Evolutionary conservation across 495 filamentous ascomycete genomes (phyloP).

Genomic region (Aspergillus ellipticus): DNA sequence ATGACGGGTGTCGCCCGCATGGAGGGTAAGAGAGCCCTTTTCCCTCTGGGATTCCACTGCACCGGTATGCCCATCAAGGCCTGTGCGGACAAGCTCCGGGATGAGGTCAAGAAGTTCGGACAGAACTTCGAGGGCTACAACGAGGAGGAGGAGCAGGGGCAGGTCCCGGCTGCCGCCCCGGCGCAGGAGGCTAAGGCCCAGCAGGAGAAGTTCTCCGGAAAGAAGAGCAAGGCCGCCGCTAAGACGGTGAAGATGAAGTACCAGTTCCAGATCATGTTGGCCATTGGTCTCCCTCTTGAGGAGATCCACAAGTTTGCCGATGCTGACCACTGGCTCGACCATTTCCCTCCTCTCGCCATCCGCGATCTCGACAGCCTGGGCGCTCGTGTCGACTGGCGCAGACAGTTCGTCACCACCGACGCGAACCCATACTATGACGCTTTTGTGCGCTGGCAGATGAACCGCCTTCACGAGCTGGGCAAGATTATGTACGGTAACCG

Average conservation of each 20-base stretch:
- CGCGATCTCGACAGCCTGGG: conserved; percentile 81
- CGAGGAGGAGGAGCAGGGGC: conserved; percentile 50
- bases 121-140: conserved; percentile 75
- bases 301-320: conserved; percentile 93
- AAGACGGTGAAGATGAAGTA: conserved; percentile 90
- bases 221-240: conserved; percentile 90
- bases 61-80: conserved; percentile 98
- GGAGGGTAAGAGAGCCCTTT: conserved; percentile 82
- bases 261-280: conserved; percentile 86
- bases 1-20: conserved; percentile 77
- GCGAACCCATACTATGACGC: conserved; percentile 96
- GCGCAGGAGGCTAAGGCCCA: conserved; percentile 67
- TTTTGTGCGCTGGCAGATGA: conserved; percentile 98
- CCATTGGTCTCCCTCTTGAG: conserved; percentile 74
- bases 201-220: conserved; percentile 86
- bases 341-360: conserved; percentile 80
- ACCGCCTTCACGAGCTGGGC: conserved; percentile 77
- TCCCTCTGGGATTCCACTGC: conserved; percentile 91
- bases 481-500: conserved; percentile 95
- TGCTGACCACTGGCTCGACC: conserved; percentile 79
- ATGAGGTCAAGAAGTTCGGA: conserved; percentile 88
- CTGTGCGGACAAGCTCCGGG: conserved; percentile 87
- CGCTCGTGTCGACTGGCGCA: conserved; percentile 84
- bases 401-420: conserved; percentile 90
- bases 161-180: conserved; percentile 47